Evolutionary conservation across 148 eudicot species (phyloP), one percentile per base, ranked within the genome.

Genomic region (Euryodendron excelsum): DNA sequence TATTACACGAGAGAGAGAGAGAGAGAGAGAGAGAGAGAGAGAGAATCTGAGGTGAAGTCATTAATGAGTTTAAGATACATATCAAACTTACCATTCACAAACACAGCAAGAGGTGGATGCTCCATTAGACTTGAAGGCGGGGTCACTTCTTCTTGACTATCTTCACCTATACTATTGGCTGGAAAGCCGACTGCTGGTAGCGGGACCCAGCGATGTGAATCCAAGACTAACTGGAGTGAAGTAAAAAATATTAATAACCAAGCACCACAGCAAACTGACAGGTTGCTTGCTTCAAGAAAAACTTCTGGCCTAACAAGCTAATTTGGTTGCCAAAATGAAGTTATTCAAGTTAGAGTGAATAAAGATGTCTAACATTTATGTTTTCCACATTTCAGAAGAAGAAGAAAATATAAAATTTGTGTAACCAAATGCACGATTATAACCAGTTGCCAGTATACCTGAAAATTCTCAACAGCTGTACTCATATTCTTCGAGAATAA

Each of bases 121-220:
- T 96, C 99, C 97, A 93, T 96, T 78, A 96, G 88, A 82, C 84
- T 86, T 75, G 97, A 85, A 72, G 99, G 98, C 4, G 98, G 99
- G 36, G 92, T 85, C 70, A 96, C 92, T 82, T 96, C 99, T 62
- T 89, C 98, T 33, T 78, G 90, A 85, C 73, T 88, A 78, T 92
- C 91, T 79, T 93, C 93, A 81, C 89, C 87, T 12, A 76, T 83
- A 78, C 90, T 82, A 83, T 74, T 85, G 80, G 92, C 84, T 58
- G 98, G 85, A 84, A 90, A 92, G 30, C 99, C 96, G 81, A 94
- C 90, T 73, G 94, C 87, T 79, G 98, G 98, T 66, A 93, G 47
- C 18, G 98, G 98, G 70, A 96, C 97, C 99, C 99, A 96, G 34
- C 97, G 98, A 81, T 96, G 98, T 74, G 98, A 91, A 86, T 96